Evolutionary conservation across 208 protist species (phyloP).

Genomic region (Leishmania turanica): DNA sequence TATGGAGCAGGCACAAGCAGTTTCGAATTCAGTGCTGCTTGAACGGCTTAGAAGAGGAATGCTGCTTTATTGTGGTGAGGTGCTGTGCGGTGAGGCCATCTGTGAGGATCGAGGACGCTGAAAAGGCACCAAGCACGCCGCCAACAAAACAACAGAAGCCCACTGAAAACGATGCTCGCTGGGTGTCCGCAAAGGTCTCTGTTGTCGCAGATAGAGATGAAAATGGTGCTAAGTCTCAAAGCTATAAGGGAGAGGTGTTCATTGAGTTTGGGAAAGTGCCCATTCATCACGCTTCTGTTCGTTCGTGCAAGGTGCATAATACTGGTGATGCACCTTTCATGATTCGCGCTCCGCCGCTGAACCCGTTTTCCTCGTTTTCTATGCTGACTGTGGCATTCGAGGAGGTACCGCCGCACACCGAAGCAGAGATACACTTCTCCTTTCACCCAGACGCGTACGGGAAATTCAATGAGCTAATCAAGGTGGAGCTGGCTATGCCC

Average conservation of each 20-base stretch:
- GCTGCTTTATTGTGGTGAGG: slow-evolving; percentile 21
- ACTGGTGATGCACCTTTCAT: slow-evolving; percentile 25
- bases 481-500: slow-evolving; percentile 29
- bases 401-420: slow-evolving; percentile 28
- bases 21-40: slow-evolving; percentile 30
- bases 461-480: slow-evolving; percentile 43
- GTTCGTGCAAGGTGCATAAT: slow-evolving; percentile 48
- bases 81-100: slow-evolving; percentile 25
- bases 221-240: background rate
- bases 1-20: slow-evolving; percentile 30
- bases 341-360: slow-evolving; percentile 54
- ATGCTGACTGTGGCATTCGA: slow-evolving; percentile 42
- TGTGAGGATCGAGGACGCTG: slow-evolving; percentile 10
- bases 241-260: slow-evolving; percentile 8
- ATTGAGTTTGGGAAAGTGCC: slow-evolving; percentile 73
- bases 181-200: background rate
- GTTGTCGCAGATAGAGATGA: slow-evolving; percentile 4
- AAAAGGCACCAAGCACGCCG: background rate
- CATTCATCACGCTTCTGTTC: slow-evolving; percentile 46
- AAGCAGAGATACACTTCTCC: slow-evolving; percentile 43
- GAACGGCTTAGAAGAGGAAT: slow-evolving; percentile 16
- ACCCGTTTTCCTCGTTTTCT: slow-evolving; percentile 62
- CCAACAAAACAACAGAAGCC: background rate
- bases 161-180: background rate
- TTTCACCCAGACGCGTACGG: slow-evolving; percentile 74